Evolutionary conservation across 148 eudicot genomes (phyloP), one percentile per base, ranked within the genome.

Genomic region (Persicaria maculosa): DNA sequence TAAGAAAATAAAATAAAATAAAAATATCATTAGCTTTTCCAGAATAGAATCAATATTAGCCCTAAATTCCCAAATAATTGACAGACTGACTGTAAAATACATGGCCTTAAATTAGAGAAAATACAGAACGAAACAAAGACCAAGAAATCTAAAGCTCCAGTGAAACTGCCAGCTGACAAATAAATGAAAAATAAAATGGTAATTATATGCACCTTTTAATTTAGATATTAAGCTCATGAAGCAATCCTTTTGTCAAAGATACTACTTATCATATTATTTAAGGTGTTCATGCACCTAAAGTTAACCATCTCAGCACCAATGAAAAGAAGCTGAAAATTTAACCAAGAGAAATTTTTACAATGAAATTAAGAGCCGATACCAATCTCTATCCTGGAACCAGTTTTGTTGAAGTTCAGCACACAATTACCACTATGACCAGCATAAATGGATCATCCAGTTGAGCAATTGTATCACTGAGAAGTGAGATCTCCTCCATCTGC

Each of bases 381-480:
- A 84, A 91, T 88, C 70, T 83, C 83, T 83, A 91, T 86, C 86
- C 81, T 91, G 86, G 88, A 94, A 94, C 90, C 97, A 94, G 97
- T 88, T 86, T 88, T 86, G 90, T 83, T 95, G 91, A 83, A 95
- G 91, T 95, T 92, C 93, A 95, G 93, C 98, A 88, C 98, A 84
- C 96, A 90, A 92, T 92, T 95, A 95, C 98, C 98, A 92, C 98
- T 90, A 95, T 95, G 87, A 86, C 98, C 91, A 95, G 92, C 85
- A 89, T 83, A 85, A 95, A 95, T 76, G 97, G 98, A 74, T 92
- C 91, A 80, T 88, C 91, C 75, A 95, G 97, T 85, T 95, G 97
- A 77, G 92, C 86, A 80, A 92, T 87, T 78, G 98, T 93, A 84
- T 95, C 98, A 76, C 68, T 87, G 76, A 95, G 97, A 84, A 95